phyloP scores from a whole-genome alignment of 2,329 filamentous ascomycete genomes.

The Botrytis tulipae region DNA sequence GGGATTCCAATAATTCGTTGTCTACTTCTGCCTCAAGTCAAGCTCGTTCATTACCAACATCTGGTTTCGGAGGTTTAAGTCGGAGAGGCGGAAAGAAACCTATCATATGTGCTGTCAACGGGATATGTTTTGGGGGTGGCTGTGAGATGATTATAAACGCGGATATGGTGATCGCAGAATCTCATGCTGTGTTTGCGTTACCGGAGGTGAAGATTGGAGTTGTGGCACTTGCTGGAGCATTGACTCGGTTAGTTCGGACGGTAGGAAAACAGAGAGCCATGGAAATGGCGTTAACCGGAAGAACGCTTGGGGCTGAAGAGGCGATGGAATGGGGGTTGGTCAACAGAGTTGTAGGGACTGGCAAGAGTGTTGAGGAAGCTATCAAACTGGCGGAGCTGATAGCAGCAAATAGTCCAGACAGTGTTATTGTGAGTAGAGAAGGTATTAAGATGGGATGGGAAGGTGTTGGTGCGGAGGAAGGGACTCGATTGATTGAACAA shows the following conservation, averaged over 20 bases:
- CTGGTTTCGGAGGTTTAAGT: conserved; percentile 65
- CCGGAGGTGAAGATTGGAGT: conserved; percentile 72
- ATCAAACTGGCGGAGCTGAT: conserved; percentile 60
- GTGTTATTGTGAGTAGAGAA: conserved; percentile 70
- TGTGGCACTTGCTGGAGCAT: conserved; percentile 66
- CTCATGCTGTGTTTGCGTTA: conserved; percentile 60
- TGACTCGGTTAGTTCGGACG: conserved; percentile 63
- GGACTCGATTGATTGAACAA: conserved; percentile 54
- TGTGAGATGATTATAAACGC: conserved; percentile 74
- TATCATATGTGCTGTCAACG: conserved; percentile 73
- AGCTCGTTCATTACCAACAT: conserved; percentile 32
- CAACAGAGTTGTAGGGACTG: conserved; percentile 58
- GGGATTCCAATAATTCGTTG: conserved; percentile 11
- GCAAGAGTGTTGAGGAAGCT: conserved; percentile 54
- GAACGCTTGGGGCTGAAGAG: conserved; percentile 57
- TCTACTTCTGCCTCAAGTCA: conserved; percentile 1
- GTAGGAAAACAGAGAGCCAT: conserved; percentile 68
- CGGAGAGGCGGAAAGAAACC: conserved; percentile 70
- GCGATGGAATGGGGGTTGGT: conserved; percentile 66
- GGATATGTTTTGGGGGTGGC: conserved; percentile 71
- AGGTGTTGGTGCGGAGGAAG: conserved; percentile 59
- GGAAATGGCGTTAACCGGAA: conserved; percentile 68
- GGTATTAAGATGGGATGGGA: conserved; percentile 74
- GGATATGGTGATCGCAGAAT: conserved; percentile 66
- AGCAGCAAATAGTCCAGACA: conserved; percentile 68